These are phyloP conservation scores for Hypoxylon trugodes DNA, from an alignment of 495 filamentous ascomycete species.

Conservation along the genomic window DNA sequence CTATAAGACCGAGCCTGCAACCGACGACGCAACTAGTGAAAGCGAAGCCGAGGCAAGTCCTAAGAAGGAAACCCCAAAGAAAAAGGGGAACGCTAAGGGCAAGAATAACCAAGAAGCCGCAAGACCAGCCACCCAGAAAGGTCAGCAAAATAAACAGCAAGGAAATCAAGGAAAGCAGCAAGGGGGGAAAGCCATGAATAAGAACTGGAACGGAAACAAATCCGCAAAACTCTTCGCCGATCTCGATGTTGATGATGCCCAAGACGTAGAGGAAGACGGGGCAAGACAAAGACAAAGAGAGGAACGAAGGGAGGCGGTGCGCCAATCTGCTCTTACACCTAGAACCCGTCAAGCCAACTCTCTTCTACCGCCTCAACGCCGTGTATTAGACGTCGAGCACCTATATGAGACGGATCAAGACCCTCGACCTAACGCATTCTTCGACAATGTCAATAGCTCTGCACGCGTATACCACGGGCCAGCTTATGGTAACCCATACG, in stretches of 20 bases:
- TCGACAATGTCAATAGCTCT: conserved; percentile 49
- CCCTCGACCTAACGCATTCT: conserved; percentile 60
- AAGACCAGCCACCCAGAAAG: background rate
- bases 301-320: background rate
- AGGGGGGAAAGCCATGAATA: conserved; percentile 23
- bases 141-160: conserved; percentile 18
- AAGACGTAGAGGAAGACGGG: conserved; percentile 1
- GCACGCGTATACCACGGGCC: conserved; percentile 61
- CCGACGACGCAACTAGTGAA: conserved; percentile 18
- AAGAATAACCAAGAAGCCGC: background rate
- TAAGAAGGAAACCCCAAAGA: conserved; percentile 16
- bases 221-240: too few relatives aligned
- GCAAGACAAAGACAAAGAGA: background rate
- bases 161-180: conserved; percentile 1
- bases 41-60: conserved; percentile 22
- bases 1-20: background rate
- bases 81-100: conserved; percentile 22
- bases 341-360: conserved; percentile 36
- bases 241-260: too few relatives aligned
- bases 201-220: background rate
- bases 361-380: conserved; percentile 47
- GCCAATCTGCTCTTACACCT: background rate
- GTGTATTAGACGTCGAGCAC: conserved; percentile 55
- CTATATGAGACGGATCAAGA: conserved; percentile 50
- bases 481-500: conserved; percentile 54